phyloP scores from a whole-genome alignment of 768 basidiomycete genomes.

The Boletus eberwhitei region DNA sequence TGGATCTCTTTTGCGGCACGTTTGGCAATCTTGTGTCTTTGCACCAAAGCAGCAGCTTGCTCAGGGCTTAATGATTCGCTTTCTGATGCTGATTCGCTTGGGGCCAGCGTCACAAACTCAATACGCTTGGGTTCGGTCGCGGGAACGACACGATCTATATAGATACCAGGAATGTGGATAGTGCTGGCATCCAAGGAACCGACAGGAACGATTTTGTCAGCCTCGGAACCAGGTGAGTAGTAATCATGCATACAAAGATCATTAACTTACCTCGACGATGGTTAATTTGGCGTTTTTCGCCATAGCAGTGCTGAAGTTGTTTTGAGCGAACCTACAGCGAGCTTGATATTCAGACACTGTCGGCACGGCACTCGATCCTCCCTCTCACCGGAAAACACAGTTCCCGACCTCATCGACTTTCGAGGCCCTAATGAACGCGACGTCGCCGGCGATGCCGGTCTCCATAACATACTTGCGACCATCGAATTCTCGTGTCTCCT shows the following conservation, averaged over 20 bases:
- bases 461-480: conserved; percentile 84
- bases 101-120: conserved; percentile 69
- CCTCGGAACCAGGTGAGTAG: conserved; percentile 40
- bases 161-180: conserved; percentile 81
- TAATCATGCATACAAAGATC: conserved; percentile 2
- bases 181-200: conserved; percentile 78
- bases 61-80: conserved; percentile 39
- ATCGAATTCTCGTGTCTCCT: conserved; percentile 73
- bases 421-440: conserved; percentile 87
- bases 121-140: conserved; percentile 76
- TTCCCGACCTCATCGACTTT: conserved; percentile 92
- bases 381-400: conserved; percentile 74
- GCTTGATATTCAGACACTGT: background rate
- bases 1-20: conserved; percentile 88
- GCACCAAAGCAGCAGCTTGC: conserved; percentile 49
- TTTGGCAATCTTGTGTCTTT: conserved; percentile 73
- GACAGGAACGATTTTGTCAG: conserved; percentile 83
- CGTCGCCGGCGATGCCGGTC: conserved; percentile 72
- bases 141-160: conserved; percentile 84
- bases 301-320: conserved; percentile 88
- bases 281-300: conserved; percentile 86
- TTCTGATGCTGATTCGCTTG: conserved; percentile 34
- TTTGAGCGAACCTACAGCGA: conserved; percentile 65
- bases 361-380: background rate
- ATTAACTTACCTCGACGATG: conserved; percentile 71